A percentile compares a stretch with the other conserved stretches of the same genome.
These are phyloP conservation scores for Ilex aquifolium DNA, from an alignment of 257 asterid genomes.

Conservation along the genomic window DNA sequence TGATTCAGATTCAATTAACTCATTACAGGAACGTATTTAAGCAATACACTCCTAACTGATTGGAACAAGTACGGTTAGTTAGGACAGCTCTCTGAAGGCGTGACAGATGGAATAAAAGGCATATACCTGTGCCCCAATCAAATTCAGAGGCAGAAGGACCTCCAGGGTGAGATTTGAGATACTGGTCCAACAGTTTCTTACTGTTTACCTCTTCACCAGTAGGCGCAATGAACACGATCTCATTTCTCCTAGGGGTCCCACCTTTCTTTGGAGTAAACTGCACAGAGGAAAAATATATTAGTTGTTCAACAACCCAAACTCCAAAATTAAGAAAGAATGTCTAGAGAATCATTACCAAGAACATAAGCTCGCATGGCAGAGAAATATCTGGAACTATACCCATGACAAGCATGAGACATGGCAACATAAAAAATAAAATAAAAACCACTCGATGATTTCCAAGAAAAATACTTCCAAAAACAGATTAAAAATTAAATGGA, in stretches of 20 bases:
- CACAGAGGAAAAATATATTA: not conserved
- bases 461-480: too few relatives aligned
- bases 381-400: too few relatives aligned
- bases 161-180: slow-evolving; percentile 66
- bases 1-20: not conserved
- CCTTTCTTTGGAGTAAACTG: slow-evolving; percentile 39
- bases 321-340: too few relatives aligned
- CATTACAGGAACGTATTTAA: not conserved
- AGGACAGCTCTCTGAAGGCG: too few relatives aligned
- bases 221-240: slow-evolving; percentile 43
- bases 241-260: slow-evolving; percentile 28
- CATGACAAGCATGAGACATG: too few relatives aligned
- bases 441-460: too few relatives aligned
- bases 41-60: not conserved
- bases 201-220: slow-evolving; percentile 60
- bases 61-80: not conserved
- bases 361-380: too few relatives aligned
- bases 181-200: slow-evolving; percentile 51
- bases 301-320: too few relatives aligned
- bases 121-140: slow-evolving; percentile 50
- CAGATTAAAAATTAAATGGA: too few relatives aligned
- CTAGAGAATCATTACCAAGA: too few relatives aligned
- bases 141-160: slow-evolving; percentile 45
- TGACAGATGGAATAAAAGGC: not conserved
- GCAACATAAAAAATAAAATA: too few relatives aligned